Percentiles rank a stretch among this genome's conserved stretches.
These are phyloP conservation scores for Phytophthora litchii DNA, from an alignment of 352 stramenopile genomes.

Conservation along the genomic window DNA sequence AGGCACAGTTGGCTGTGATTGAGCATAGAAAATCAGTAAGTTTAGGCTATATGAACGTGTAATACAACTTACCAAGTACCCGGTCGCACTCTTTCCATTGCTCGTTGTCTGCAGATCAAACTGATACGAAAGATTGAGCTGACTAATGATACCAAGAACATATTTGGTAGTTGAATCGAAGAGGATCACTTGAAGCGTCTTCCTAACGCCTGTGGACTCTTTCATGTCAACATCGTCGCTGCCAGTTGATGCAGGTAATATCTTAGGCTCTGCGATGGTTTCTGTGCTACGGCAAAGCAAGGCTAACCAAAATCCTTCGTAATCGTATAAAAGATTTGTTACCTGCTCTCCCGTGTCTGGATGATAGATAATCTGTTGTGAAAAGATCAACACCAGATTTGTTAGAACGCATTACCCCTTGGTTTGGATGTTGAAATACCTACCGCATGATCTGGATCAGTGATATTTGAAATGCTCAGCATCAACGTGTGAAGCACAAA, in stretches of 20 bases:
- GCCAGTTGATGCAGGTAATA: neutral
- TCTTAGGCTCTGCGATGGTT: conserved; percentile 6
- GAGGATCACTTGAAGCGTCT: conserved; percentile 40
- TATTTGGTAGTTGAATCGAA: conserved; percentile 62
- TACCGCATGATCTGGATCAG: conserved; percentile 52
- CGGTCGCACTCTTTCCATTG: conserved; percentile 40
- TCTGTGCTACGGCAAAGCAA: conserved; percentile 36
- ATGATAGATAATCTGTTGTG: conserved; percentile 59
- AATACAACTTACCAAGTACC: conserved; percentile 60
- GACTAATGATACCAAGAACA: conserved; percentile 48
- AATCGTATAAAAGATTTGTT: conserved; percentile 80
- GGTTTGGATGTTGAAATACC: neutral
- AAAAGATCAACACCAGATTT: conserved; percentile 1
- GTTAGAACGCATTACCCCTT: neutral
- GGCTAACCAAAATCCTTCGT: conserved; percentile 73
- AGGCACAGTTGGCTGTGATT: conserved; percentile 55
- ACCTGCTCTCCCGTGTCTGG: conserved; percentile 74
- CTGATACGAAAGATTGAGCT: conserved; percentile 73
- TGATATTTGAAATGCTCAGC: conserved; percentile 71
- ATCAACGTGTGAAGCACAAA: conserved; percentile 68
- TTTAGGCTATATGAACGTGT: neutral
- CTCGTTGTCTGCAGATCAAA: conserved; percentile 58
- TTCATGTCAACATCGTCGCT: conserved; percentile 37
- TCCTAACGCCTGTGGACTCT: conserved; percentile 7
- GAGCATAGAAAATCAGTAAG: conserved; percentile 2